Conservation (phyloP, 2,329 filamentous ascomycete genomes). For the Botryosphaeria dothidea region DNA sequence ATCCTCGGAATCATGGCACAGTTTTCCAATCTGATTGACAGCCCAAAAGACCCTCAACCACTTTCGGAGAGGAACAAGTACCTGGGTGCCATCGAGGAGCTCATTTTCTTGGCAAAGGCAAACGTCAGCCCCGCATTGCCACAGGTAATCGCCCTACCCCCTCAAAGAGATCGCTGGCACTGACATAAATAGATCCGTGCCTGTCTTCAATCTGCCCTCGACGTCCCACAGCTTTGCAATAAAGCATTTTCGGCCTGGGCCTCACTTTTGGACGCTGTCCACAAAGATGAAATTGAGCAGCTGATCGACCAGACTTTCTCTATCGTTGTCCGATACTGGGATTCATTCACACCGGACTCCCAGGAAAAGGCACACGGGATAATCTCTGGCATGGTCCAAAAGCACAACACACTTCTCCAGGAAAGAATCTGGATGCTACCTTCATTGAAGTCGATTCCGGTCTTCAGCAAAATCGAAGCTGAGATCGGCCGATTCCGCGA, state of each 20-base stretch:
- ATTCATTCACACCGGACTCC: constrained; percentile 61
- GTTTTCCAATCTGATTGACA: constrained; percentile 77
- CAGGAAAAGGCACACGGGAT: constrained; percentile 62
- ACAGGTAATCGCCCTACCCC: constrained; percentile 57
- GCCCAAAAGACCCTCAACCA: constrained; percentile 58
- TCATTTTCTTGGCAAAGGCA: constrained; percentile 74
- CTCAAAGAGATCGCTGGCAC: background rate
- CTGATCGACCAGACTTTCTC: constrained; percentile 89
- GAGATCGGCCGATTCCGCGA: constrained; percentile 59
- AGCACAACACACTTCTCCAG: constrained; percentile 61
- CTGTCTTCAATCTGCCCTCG: constrained; percentile 83
- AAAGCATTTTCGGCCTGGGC: constrained; percentile 83
- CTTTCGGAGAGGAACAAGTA: constrained; percentile 72
- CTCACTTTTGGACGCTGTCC: constrained; percentile 70
- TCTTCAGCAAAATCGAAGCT: constrained; percentile 67
- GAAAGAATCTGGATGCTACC: constrained; percentile 75
- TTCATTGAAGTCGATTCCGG: constrained; percentile 69
- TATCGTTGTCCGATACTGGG: constrained; percentile 81
- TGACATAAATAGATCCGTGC: constrained; percentile 70
- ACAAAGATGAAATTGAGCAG: constrained; percentile 72
- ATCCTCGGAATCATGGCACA: constrained; percentile 84
- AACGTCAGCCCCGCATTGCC: constrained; percentile 79
- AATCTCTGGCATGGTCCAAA: constrained; percentile 65
- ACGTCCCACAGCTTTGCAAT: constrained; percentile 72
- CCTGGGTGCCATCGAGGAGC: constrained; percentile 81